A percentile compares a stretch with the other conserved stretches of the same genome.
These are phyloP conservation scores for Ceratocystis ficicola DNA, from an alignment of 2,329 filamentous ascomycete species.

Conservation along the genomic window DNA sequence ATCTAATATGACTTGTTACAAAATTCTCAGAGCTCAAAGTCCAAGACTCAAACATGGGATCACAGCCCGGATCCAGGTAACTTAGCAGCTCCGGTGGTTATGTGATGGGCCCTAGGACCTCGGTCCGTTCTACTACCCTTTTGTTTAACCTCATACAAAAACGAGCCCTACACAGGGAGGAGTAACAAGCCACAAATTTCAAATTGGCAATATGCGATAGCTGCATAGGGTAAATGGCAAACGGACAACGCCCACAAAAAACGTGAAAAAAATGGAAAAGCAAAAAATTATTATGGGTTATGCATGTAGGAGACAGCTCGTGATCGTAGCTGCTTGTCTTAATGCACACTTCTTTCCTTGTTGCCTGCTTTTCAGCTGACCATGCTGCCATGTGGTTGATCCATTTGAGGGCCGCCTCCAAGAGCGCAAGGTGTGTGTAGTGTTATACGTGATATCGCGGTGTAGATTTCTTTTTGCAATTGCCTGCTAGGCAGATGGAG, in stretches of 20 bases:
- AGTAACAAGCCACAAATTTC: constrained; percentile 2
- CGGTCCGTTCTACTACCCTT: background rate
- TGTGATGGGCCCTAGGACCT: too few relatives aligned
- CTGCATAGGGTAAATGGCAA: background rate
- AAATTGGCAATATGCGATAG: background rate
- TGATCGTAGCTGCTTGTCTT: background rate
- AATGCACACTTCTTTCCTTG: background rate
- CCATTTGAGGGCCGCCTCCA: background rate
- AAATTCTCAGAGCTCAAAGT: too few relatives aligned
- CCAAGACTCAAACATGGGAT: too few relatives aligned
- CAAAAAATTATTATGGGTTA: background rate
- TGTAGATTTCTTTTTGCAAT: background rate
- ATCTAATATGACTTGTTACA: background rate
- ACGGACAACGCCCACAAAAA: background rate
- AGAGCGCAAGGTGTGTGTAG: background rate
- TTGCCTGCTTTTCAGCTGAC: background rate
- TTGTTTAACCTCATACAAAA: constrained; percentile 2
- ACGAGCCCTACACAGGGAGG: background rate
- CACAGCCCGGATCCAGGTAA: too few relatives aligned
- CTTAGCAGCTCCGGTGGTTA: too few relatives aligned
- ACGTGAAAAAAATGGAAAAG: background rate
- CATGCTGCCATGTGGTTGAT: background rate
- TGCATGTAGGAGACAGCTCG: background rate
- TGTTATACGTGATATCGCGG: background rate
- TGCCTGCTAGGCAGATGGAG: too few relatives aligned